Conservation (phyloP, 345 rosid species). For the Brassica napus region Da-Ae NC_063450.1:48927501-48928000, state of each 20-base stretch:
- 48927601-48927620: background rate
- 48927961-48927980: conserved; percentile 57
- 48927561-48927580: background rate
- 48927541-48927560: conserved; percentile 1
- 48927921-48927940: conserved; percentile 15
- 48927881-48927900: background rate
- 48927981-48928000: conserved; percentile 80
- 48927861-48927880: background rate
- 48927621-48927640: conserved; percentile 52
- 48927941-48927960: conserved; percentile 75
- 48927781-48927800: conserved; percentile 76
- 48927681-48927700: conserved; percentile 77
- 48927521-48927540: background rate
- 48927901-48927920: conserved; percentile 13
- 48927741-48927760: background rate
- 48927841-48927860: conserved; percentile 67
- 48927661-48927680: conserved; percentile 48
- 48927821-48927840: conserved; percentile 71
- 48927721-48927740: background rate
- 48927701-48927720: conserved; percentile 52
- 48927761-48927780: background rate
- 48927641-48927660: conserved; percentile 46
- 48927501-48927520: conserved; percentile 60
- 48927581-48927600: conserved; percentile 8
- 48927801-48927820: conserved; percentile 74